Base-by-base conservation (phyloP, 345 rosid species). In the Rhodamnia rubescens region DNA sequence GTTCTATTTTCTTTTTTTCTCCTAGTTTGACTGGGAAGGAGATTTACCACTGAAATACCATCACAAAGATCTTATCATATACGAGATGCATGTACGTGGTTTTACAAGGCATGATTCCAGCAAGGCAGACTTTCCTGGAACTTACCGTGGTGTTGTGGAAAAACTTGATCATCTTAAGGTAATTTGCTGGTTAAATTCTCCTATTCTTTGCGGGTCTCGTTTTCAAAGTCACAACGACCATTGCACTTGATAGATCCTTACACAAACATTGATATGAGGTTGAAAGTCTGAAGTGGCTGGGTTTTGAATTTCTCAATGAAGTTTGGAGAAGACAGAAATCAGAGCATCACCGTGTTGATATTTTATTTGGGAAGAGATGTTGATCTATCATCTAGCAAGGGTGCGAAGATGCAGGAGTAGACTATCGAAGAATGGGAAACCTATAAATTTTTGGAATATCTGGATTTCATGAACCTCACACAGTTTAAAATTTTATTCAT, bases 21-120 rank as follows among this genome's bases (percentile, higher is more conserved):
- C 40, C 40, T 93, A 97, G 99, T 94, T 97, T 92, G 98, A 97
- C 85, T 97, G 99, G 99, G 98, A 97, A 87, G 99, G 99, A 83
- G 99, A 97, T 93, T 90, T 95, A 87, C 98, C 92, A 50, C 89
- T 93, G 91, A 93, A 90, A 92, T 87, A 92, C 85, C 93, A 91
- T 47, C 95, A 92, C 80, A 95, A 89, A 89, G 96, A 97, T 88
- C 93, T 95, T 83, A 90, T 97, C n/a, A 88, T 95, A 83, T 97
- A 95, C 88, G 99, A 97, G 91, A 93, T 97, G 95, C 98, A 97
- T 89, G 96, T 97, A 50, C 95, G 98, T 61, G 99, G 98, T 82
- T 97, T 90, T 90, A 97, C 99, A 53, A 91, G 84, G 87, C 98
- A 97, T 82, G 96, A 97, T 87, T 95, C 98, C 84, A 95, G 99